Evolutionary conservation across 192 early-diverging fungal genomes (phyloP), one percentile per base, ranked within the genome.

Genomic region (Chytriomyces sp.): DNA sequence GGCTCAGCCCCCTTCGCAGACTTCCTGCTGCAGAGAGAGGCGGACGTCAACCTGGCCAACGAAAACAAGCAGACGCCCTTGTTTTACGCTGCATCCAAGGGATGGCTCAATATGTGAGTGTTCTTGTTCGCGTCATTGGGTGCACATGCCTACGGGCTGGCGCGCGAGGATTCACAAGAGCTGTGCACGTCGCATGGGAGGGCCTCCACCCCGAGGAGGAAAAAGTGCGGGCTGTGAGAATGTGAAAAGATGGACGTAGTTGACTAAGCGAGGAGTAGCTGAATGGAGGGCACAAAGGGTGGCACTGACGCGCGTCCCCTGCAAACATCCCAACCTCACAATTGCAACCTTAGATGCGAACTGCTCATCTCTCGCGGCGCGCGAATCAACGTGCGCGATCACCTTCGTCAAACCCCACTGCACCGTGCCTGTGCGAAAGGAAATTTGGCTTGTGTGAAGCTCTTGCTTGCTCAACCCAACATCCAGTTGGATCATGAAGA

Each of bases 51-150:
- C 39, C 28, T 39, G 10, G 44, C 32, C 30, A 84, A 70, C 26
- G 72, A 67, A 25, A 84, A 39, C 34, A 59, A 63, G 25, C 73
- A 75, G 28, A 71, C 73, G 0, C 73, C 82, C 22, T 59, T 84
- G 26, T 79, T 78, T 64, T 84, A 80, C 70, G 75, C 77, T 0
- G 82, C 78, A n/a, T 77, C 74, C 40, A 80, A 81, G 65, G 73
- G 73, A 41, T 74, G 61, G 61, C 10, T 41, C 30, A 53, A 74
- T 38, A 19, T 74, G 73, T 74, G 30, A 33, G 73, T 65, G 19
- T 53, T 28, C 14, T 38, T 71, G 56, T 40, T 22, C 32, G n/a
- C 25, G 34, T 59, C 36, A 6, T 52, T 54, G 65, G 26, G 60
- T 10, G 1, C 12, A 28, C 31, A 38, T 8, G 56, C 25, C 25